Conservation (phyloP, 179 eudicot genomes). For the Amaranthus tricolor region DNA sequence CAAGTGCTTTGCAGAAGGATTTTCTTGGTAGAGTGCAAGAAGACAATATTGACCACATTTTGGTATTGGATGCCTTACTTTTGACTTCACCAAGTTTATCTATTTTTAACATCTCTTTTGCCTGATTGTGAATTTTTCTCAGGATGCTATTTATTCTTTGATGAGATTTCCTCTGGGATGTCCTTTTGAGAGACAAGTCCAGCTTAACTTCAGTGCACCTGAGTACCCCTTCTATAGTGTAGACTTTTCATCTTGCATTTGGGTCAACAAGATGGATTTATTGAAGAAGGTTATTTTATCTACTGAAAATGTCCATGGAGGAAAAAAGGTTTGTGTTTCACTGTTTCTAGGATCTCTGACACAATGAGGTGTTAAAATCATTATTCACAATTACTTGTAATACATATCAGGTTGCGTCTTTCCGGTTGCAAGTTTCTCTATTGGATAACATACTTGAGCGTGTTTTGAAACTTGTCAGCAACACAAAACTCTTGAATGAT, state of each 20-base stretch:
- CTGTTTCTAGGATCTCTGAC: slow-evolving; percentile 14
- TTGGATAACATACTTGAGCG: slow-evolving; percentile 60
- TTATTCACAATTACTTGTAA: slow-evolving; percentile 3
- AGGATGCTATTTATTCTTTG: slow-evolving; percentile 64
- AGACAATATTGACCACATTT: slow-evolving; percentile 38
- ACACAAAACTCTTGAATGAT: slow-evolving; percentile 51
- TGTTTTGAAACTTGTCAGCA: slow-evolving; percentile 52
- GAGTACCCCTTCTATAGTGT: slow-evolving; percentile 41
- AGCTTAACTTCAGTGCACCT: slow-evolving; percentile 28
- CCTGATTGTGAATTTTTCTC: slow-evolving; percentile 23
- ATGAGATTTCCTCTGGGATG: slow-evolving; percentile 73
- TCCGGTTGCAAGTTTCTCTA: slow-evolving; percentile 50
- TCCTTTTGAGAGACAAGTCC: slow-evolving; percentile 44
- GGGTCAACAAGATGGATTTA: slow-evolving; percentile 45
- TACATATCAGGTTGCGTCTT: slow-evolving; percentile 43
- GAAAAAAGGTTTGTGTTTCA: slow-evolving; percentile 47
- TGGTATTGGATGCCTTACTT: slow-evolving; percentile 39
- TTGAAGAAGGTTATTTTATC: slow-evolving; percentile 53
- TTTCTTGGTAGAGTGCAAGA: slow-evolving; percentile 42
- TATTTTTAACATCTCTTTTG: background rate
- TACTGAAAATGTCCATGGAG: slow-evolving; percentile 29
- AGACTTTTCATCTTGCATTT: slow-evolving; percentile 34
- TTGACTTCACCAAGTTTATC: background rate
- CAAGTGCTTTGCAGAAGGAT: slow-evolving; percentile 45
- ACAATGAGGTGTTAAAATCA: background rate